Base-by-base conservation (phyloP, 306 rosid species). In the Parietaria judaica region DNA sequence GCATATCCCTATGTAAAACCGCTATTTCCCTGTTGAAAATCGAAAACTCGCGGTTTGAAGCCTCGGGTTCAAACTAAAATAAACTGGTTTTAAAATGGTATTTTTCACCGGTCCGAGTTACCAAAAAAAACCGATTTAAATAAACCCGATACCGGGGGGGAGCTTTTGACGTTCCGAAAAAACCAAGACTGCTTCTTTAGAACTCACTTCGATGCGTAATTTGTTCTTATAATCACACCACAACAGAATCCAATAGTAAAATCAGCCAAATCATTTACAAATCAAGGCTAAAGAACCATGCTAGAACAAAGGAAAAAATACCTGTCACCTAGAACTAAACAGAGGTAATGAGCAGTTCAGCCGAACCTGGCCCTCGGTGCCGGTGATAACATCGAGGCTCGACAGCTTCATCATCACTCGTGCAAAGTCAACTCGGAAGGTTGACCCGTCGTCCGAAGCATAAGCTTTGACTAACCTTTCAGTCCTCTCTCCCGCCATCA, bases 401-500 rank as follows among this genome's bases (percentile, higher is more conserved):
- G 96, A 85, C 86, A 91, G 73, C 81, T 87, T 87, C 66, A 77
- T 35, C 95, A 81, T 79, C 10, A 78, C 91, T 64, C 80, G 58
- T 0, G 88, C 82, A 23, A 91, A 91, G 79, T 87, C 95, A 81
- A 70, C 73, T 36, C 92, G 82, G 51, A 90, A 90, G 38, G 89
- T 83, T 3, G 82, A 77, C 48, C 96, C 89, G 4, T 85, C 87
- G 12, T 87, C 96, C 0, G 92, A 87, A 58, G 96, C 95, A 66
- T 87, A 91, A 34, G 86, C 83, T 51, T 75, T 67, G 4, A 88
- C 89, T 75, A 85, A 44, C 54, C 78, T 79, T 0, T 87, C 83
- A 3, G 95, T 91, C 71, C 63, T 81, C 74, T 64, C 69, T 13
- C 74, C 57, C 9, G 79, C 82, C 96, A 90, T 87, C 48, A 91